Percentiles rank a stretch among this genome's conserved stretches.
Conservation (phyloP, 116 monocot species). For the Trichopus zeylanicus region DNA sequence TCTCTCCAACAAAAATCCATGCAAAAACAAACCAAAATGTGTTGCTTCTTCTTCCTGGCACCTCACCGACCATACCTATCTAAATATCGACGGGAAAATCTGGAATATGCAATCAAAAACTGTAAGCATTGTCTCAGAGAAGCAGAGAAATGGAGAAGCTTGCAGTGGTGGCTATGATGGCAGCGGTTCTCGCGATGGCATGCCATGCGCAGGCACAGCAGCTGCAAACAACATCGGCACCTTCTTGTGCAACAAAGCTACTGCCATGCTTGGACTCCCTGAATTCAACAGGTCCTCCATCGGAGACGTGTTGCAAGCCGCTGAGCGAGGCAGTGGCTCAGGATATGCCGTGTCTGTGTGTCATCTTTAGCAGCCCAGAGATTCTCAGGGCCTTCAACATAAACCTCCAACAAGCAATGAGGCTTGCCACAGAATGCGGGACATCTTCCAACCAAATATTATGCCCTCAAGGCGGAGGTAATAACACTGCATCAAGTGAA, state of each 20-base stretch:
- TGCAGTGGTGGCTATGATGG: not conserved
- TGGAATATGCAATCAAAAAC: too few relatives aligned
- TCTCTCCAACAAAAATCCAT: too few relatives aligned
- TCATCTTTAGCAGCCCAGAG: conserved; percentile 12
- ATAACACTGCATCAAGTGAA: not conserved
- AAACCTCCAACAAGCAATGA: conserved; percentile 20
- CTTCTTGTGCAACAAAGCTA: conserved; percentile 27
- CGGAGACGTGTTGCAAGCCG: conserved; percentile 41
- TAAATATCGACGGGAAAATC: too few relatives aligned
- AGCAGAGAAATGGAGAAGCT: not conserved
- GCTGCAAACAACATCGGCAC: not conserved
- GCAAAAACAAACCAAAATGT: too few relatives aligned
- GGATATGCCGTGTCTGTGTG: conserved; percentile 44
- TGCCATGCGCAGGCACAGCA: not conserved
- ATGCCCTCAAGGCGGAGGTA: conserved; percentile 1
- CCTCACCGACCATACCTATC: not conserved
- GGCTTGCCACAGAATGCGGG: conserved; percentile 29
- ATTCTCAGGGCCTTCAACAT: conserved; percentile 35
- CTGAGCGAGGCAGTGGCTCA: conserved; percentile 21
- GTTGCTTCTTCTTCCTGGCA: too few relatives aligned
- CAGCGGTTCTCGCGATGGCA: not conserved
- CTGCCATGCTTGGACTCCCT: conserved; percentile 18
- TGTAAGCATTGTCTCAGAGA: too few relatives aligned
- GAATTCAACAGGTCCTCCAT: conserved; percentile 15
- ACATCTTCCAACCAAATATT: not conserved